Evolutionary conservation across 495 filamentous ascomycete species (phyloP).

Genomic region (Opeltia flavorubescens): DNA sequence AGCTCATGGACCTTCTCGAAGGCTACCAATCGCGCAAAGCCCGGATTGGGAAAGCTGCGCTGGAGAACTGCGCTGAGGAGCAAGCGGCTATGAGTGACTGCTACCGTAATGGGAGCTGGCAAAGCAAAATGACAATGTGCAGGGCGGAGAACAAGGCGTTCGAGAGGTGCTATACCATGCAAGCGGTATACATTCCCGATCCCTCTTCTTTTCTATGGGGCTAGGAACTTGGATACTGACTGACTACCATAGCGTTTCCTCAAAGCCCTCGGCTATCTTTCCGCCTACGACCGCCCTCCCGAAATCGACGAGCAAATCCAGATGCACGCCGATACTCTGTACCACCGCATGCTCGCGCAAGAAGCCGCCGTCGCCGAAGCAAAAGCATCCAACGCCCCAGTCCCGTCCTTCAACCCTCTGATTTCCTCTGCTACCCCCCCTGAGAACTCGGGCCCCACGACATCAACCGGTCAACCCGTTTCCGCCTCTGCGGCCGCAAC

Average conservation of each 20-base stretch:
- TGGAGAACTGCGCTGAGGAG: slow-evolving; percentile 89
- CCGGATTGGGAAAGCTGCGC: slow-evolving; percentile 62
- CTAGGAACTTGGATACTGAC: background rate
- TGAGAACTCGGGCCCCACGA: slow-evolving; percentile 3
- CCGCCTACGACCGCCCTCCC: slow-evolving; percentile 41
- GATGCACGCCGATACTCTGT: slow-evolving; percentile 84
- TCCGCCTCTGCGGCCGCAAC: background rate
- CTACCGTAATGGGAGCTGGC: slow-evolving; percentile 49
- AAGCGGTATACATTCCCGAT: slow-evolving; percentile 65
- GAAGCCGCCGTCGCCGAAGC: slow-evolving; percentile 55
- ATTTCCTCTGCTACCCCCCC: slow-evolving; percentile 22
- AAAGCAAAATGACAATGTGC: slow-evolving; percentile 54
- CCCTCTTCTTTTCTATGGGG: background rate
- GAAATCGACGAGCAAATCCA: slow-evolving; percentile 81
- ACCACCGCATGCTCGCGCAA: slow-evolving; percentile 69
- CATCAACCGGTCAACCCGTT: background rate
- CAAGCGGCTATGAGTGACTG: slow-evolving; percentile 62
- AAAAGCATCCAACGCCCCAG: slow-evolving; percentile 41
- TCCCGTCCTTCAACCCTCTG: slow-evolving; percentile 32
- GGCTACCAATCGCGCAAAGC: slow-evolving; percentile 69
- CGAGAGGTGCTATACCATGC: slow-evolving; percentile 68
- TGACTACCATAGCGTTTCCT: slow-evolving; percentile 52
- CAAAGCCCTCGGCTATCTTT: slow-evolving; percentile 80
- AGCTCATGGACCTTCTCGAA: slow-evolving; percentile 61
- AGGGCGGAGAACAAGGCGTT: slow-evolving; percentile 52